Evolutionary conservation across 345 rosid species (phyloP), one percentile per base, ranked within the genome.

Genomic region (Salix caprea): DNA sequence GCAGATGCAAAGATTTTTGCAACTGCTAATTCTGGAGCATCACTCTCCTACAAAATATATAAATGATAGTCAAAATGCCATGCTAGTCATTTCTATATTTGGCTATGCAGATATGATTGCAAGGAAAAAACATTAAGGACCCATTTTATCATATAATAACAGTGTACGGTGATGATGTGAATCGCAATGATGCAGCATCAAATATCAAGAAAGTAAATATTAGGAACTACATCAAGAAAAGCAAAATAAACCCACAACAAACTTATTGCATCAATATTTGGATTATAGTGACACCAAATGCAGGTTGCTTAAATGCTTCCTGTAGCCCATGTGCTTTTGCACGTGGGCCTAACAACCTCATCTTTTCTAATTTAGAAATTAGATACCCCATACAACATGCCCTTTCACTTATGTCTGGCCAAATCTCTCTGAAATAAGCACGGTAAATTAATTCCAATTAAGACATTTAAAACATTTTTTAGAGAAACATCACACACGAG

Each of bases 1-100:
- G 84, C 89, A 79, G 90, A 89, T 79, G 97, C 94, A 85, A 96
- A 96, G 76, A 96, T 93, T 76, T 89, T 90, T 48, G 99, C 99
- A 75, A 96, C 90, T 70, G 97, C 98, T 80, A 93, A 84, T 87
- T 96, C 99, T n/a, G 97, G 94, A 77, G 86, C 77, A 84, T 91
- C 95, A 44, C 83, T 85, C 78, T 91, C 99, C 99, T 96, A 74
- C 67, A 30, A 84, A 82, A 64, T 39, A 16, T 56, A 36, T 28
- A 56, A 69, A 69, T 19, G 18, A 71, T 69, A 56, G 9, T 58
- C 24, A 58, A 58, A 58, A 46, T 64, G 48, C 21, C 56, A 46
- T 42, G 36, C 60, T 37, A 73, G 46, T 56, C 42, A 66, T 23
- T n/a, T 73, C 60, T 60, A 34, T 9, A 30, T 65, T 36, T 42